phyloP scores from a whole-genome alignment of 108 stramenopile genomes.

The Chaetoceros tenuissimus region DNA sequence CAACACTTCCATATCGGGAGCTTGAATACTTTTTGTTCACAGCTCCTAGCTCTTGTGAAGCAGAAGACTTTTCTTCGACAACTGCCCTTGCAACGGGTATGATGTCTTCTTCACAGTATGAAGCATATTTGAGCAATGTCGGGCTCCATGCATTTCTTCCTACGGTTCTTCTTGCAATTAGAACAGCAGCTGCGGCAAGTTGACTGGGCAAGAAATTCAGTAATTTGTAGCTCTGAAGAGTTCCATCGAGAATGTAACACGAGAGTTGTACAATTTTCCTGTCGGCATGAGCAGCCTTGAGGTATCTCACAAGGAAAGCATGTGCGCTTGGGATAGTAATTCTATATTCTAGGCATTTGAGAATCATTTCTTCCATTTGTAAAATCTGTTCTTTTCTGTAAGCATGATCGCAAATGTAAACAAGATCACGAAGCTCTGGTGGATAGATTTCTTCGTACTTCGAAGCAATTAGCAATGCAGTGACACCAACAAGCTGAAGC shows the following conservation, averaged over 20 bases:
- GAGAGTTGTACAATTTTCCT: constrained; percentile 85
- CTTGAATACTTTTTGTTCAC: constrained; percentile 84
- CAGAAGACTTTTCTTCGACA: constrained; percentile 37
- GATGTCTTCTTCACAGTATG: constrained; percentile 75
- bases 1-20: constrained; percentile 70
- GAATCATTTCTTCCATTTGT: constrained; percentile 88
- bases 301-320: constrained; percentile 87
- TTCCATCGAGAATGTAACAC: constrained; percentile 89
- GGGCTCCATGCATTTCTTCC: constrained; percentile 87
- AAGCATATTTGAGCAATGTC: constrained; percentile 82
- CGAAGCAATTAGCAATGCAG: constrained; percentile 92
- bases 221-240: constrained; percentile 86
- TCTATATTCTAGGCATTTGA: constrained; percentile 82
- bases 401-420: constrained; percentile 92
- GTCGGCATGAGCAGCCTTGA: constrained; percentile 92
- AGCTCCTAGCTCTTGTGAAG: constrained; percentile 56
- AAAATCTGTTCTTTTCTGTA: constrained; percentile 69
- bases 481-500: constrained; percentile 96
- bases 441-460: constrained; percentile 99
- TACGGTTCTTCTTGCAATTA: constrained; percentile 77
- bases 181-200: constrained; percentile 88
- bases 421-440: constrained; percentile 95
- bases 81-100: constrained; percentile 67
- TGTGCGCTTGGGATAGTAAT: constrained; percentile 87
- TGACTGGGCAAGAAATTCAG: constrained; percentile 86